Evolutionary conservation across 768 basidiomycete species (phyloP).

Genomic region (Boletellus ananiceps): DNA sequence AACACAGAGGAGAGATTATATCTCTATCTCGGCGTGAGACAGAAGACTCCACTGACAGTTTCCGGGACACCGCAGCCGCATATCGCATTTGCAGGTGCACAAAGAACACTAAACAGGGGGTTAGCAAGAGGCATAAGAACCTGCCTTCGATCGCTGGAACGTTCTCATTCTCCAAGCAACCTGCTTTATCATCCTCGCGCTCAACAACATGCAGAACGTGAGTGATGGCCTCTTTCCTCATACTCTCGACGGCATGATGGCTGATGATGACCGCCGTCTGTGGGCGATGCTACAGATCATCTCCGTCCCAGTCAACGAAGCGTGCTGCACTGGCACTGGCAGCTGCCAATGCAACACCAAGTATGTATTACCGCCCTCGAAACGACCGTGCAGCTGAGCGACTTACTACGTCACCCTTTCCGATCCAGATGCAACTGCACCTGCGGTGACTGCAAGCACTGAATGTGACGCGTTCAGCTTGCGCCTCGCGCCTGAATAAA

Average conservation of each 20-base stretch:
- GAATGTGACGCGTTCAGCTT: background rate
- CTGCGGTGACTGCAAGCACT: slow-evolving; percentile 21
- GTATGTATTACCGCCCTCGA: too few species aligned
- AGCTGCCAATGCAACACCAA: slow-evolving; percentile 12
- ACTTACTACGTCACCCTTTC: background rate
- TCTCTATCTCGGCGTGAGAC: background rate
- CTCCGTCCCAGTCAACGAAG: slow-evolving; percentile 11
- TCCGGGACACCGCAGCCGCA: background rate
- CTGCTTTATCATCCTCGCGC: too few species aligned
- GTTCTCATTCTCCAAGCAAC: too few species aligned
- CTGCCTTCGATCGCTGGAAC: too few species aligned
- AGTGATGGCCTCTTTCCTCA: background rate
- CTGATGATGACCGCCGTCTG: background rate
- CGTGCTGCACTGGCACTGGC: slow-evolving; percentile 13
- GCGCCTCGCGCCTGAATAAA: background rate
- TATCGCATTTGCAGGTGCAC: background rate
- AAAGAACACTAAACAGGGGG: slow-evolving; percentile 1
- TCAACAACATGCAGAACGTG: slow-evolving; percentile 19
- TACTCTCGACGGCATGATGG: background rate
- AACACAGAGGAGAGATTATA: background rate
- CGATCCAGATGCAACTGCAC: slow-evolving; percentile 14
- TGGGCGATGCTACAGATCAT: slow-evolving; percentile 2
- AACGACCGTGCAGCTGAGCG: too few species aligned
- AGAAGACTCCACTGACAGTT: background rate
- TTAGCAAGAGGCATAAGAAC: too few species aligned